Percentiles rank a stretch among this genome's conserved stretches.
Conservation (phyloP, 2,329 filamentous ascomycete species). For the Neonectria coccinea region DNA sequence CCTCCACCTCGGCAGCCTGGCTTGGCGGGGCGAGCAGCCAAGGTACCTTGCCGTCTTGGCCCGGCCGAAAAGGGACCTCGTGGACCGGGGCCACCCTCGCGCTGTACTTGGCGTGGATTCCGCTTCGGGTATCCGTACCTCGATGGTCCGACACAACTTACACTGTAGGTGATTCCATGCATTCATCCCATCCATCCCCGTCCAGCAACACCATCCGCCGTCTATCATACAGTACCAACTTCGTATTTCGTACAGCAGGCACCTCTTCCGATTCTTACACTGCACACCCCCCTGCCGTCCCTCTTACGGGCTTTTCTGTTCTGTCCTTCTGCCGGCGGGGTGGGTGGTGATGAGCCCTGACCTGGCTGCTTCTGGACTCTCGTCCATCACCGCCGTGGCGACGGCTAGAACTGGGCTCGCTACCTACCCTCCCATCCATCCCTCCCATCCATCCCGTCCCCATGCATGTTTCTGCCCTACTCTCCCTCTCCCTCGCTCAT, state of each 20-base stretch:
- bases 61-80: conserved; percentile 12
- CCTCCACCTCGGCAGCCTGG: conserved; percentile 19
- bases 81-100: conserved; percentile 7
- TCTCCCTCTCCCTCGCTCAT: conserved; percentile 4
- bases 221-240: too few species aligned
- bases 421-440: neutral
- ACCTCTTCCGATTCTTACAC: conserved; percentile 2
- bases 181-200: neutral
- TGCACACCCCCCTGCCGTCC: neutral
- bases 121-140: conserved; percentile 20
- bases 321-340: neutral
- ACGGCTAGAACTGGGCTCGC: neutral
- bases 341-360: neutral
- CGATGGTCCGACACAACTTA: neutral
- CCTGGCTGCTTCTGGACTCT: neutral
- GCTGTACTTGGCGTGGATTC: conserved; percentile 18
- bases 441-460: conserved; percentile 2
- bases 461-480: conserved; percentile 1
- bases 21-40: conserved; percentile 19
- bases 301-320: neutral
- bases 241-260: too few species aligned
- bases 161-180: neutral
- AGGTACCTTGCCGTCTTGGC: conserved; percentile 30
- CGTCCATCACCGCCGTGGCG: conserved; percentile 3
- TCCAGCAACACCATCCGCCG: too few species aligned